Conservation (phyloP, 2,329 filamentous ascomycete genomes). For the Mycocentrospora acerina region DNA sequence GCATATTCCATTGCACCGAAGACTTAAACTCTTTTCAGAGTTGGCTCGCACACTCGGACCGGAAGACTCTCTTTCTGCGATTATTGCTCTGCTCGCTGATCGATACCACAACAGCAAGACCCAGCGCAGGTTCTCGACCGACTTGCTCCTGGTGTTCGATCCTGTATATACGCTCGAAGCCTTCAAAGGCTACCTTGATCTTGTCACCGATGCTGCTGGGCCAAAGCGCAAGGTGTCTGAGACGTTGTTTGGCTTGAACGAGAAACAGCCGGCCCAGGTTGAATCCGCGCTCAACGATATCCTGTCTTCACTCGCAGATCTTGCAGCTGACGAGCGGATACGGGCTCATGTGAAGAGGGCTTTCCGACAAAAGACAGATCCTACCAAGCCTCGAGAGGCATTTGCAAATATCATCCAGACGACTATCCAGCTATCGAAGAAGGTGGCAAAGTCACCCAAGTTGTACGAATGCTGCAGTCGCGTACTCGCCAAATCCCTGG, state of each 20-base stretch:
- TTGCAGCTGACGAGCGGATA: slow-evolving; percentile 38
- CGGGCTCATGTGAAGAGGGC: slow-evolving; percentile 32
- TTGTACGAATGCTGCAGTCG: slow-evolving; percentile 57
- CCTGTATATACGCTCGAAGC: slow-evolving; percentile 74
- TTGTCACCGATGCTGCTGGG: slow-evolving; percentile 74
- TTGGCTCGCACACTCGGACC: slow-evolving; percentile 82
- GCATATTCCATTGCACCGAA: slow-evolving; percentile 86
- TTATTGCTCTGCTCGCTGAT: slow-evolving; percentile 88
- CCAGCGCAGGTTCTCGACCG: slow-evolving; percentile 72
- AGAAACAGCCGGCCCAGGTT: slow-evolving; percentile 45
- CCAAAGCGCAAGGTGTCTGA: slow-evolving; percentile 73
- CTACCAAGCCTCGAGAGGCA: slow-evolving; percentile 27
- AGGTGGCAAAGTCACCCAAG: slow-evolving; percentile 50
- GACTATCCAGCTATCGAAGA: slow-evolving; percentile 61
- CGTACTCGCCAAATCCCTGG: slow-evolving; percentile 76
- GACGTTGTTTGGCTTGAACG: slow-evolving; percentile 65
- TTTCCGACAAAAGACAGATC: slow-evolving; percentile 30
- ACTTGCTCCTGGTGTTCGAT: slow-evolving; percentile 71
- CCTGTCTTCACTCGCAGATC: slow-evolving; percentile 41
- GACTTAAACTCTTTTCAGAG: slow-evolving; percentile 79
- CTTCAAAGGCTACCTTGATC: slow-evolving; percentile 72
- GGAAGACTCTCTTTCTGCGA: slow-evolving; percentile 82
- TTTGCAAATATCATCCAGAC: slow-evolving; percentile 45
- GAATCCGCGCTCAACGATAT: slow-evolving; percentile 41
- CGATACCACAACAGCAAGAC: slow-evolving; percentile 77